Conservation (phyloP, 768 basidiomycete genomes). For the Mycena pura region DNA sequence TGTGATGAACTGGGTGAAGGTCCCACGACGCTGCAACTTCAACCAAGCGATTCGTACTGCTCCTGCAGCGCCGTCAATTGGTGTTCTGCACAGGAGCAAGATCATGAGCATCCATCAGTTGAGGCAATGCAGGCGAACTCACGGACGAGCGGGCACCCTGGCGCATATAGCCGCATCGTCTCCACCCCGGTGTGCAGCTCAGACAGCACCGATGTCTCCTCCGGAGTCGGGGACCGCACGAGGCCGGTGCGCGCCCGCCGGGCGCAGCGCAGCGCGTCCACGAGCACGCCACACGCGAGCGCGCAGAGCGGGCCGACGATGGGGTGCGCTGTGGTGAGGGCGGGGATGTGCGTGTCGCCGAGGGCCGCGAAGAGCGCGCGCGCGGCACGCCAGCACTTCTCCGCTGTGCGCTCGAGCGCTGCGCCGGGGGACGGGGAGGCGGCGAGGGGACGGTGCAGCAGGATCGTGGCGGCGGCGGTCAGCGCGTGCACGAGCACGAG, state of each 20-base stretch:
- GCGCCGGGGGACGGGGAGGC: too few relatives aligned
- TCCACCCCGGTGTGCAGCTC: background rate
- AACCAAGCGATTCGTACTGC: background rate
- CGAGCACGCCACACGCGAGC: background rate
- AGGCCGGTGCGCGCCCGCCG: background rate
- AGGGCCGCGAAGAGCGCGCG: constrained; percentile 18
- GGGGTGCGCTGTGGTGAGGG: constrained; percentile 1
- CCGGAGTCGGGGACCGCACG: background rate
- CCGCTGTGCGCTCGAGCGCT: too few relatives aligned
- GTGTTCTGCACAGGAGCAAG: background rate
- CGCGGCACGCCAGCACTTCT: constrained; percentile 15
- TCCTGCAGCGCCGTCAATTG: constrained; percentile 9
- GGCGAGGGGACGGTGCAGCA: background rate
- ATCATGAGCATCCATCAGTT: too few relatives aligned
- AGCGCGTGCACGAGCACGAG: constrained; percentile 14
- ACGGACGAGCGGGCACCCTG: background rate
- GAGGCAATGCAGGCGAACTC: background rate
- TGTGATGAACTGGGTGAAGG: too few relatives aligned
- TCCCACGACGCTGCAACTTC: too few relatives aligned
- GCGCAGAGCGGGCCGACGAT: background rate
- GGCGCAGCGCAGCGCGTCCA: constrained; percentile 1
- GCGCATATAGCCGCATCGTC: constrained; percentile 8
- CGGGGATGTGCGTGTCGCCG: background rate
- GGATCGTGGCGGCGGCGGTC: constrained; percentile 21
- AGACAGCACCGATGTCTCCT: background rate